These are phyloP conservation scores for Astraeus odoratus DNA, from an alignment of 768 basidiomycete genomes.

Conservation along the genomic window DNA sequence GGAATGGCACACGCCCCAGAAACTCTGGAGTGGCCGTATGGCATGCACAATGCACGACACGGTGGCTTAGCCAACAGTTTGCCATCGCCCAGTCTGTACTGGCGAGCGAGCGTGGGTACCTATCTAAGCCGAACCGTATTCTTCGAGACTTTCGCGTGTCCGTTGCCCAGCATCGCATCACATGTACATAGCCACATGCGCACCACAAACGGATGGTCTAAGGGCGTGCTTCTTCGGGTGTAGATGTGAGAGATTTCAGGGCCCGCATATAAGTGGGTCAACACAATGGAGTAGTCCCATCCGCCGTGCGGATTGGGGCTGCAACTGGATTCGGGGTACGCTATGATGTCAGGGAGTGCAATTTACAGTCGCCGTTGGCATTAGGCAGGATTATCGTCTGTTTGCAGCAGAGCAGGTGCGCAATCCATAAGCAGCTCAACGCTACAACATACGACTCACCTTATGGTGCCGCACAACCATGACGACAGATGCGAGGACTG, in stretches of 20 bases:
- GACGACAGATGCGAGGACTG: conserved; percentile 35
- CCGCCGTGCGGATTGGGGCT: conserved; percentile 30
- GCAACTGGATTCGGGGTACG: conserved; percentile 42
- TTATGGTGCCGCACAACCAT: conserved; percentile 43
- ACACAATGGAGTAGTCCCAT: conserved; percentile 37
- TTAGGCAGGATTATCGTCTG: too few relatives aligned
- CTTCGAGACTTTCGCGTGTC: conserved; percentile 37
- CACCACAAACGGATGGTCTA: conserved; percentile 37
- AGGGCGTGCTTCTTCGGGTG: conserved; percentile 32
- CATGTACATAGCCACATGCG: conserved; percentile 45
- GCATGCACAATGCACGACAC: background rate
- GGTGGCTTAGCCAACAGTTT: too few relatives aligned
- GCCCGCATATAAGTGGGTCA: conserved; percentile 33
- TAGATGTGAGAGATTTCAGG: conserved; percentile 31
- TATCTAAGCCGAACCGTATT: conserved; percentile 37
- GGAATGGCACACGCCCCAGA: conserved; percentile 38
- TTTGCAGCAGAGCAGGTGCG: background rate
- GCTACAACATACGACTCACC: conserved; percentile 22
- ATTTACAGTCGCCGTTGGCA: too few relatives aligned
- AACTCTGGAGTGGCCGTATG: conserved; percentile 29
- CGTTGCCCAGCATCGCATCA: conserved; percentile 42
- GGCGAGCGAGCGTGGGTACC: conserved; percentile 5
- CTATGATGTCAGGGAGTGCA: conserved; percentile 18
- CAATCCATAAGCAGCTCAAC: background rate
- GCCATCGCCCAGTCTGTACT: background rate